Evolutionary conservation across 1,284 basidiomycete genomes (phyloP).

Genomic region (Malassezia psittaci): DNA sequence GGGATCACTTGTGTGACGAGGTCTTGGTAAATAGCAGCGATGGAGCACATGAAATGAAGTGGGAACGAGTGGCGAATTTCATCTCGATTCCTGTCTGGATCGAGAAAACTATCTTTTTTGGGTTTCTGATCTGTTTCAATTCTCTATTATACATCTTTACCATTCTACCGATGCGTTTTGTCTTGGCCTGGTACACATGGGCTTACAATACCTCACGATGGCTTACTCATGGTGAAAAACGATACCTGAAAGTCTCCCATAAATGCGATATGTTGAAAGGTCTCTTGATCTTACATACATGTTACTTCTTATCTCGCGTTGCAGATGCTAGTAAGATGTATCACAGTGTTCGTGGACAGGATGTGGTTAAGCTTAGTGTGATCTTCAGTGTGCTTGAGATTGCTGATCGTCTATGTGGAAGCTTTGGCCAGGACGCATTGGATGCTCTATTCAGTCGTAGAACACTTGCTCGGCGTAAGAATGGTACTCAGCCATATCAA

Average conservation of each 20-base stretch:
- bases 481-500: constrained; percentile 52
- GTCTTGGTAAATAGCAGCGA: constrained; percentile 81
- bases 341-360: constrained; percentile 91
- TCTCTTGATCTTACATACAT: constrained; percentile 65
- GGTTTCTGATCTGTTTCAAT: constrained; percentile 86
- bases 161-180: constrained; percentile 74
- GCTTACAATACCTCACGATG: constrained; percentile 24
- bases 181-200: constrained; percentile 37
- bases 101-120: constrained; percentile 91
- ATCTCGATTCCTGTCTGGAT: constrained; percentile 81
- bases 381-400: constrained; percentile 87
- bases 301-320: constrained; percentile 65
- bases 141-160: constrained; percentile 98
- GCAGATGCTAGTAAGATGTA: constrained; percentile 98
- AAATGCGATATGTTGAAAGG: constrained; percentile 80
- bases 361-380: constrained; percentile 79
- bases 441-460: constrained; percentile 91
- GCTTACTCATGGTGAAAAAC: constrained; percentile 24
- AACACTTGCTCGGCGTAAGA: constrained; percentile 59
- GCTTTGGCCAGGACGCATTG: constrained; percentile 92
- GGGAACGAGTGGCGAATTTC: constrained; percentile 97
- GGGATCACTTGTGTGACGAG: constrained; percentile 76
- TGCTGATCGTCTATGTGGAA: constrained; percentile 84
- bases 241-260: constrained; percentile 55
- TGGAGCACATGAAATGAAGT: constrained; percentile 81